A percentile compares a stretch with the other conserved stretches of the same genome.
phyloP scores from a whole-genome alignment of 345 rosid genomes.

The Brassica nigra region DNA sequence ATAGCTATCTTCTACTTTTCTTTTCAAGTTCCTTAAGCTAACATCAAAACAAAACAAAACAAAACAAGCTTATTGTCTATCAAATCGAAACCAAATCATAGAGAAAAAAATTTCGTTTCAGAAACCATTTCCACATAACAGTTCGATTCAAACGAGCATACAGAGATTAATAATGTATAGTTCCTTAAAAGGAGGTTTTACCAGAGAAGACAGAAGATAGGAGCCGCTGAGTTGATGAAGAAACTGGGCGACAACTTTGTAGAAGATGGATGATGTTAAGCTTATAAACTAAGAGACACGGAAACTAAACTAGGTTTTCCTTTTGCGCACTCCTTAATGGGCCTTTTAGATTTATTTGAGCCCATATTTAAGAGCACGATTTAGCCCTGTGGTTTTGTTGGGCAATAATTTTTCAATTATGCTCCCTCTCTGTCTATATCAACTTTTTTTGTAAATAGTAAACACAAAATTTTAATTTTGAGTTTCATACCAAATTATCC shows the following conservation, averaged over 20 bases:
- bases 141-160: neutral
- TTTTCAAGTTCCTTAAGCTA: constrained; percentile 2
- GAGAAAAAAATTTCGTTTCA: neutral
- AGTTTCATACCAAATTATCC: neutral
- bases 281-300: constrained; percentile 13
- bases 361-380: neutral
- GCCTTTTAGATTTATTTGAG: neutral
- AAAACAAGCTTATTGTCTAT: neutral
- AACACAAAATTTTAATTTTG: no score
- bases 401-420: neutral
- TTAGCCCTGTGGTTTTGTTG: neutral
- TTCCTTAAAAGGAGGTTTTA: neutral
- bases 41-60: neutral
- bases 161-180: neutral
- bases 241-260: constrained; percentile 25
- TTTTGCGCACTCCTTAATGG: neutral
- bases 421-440: neutral
- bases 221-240: constrained; percentile 35
- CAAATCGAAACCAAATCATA: neutral
- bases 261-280: neutral
- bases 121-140: neutral
- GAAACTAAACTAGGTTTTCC: constrained; percentile 23
- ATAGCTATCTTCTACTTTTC: constrained; percentile 26
- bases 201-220: neutral
- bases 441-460: neutral